Base-by-base conservation (phyloP, 805 yeast species). In the Ogataea parapolymorpha region DNA sequence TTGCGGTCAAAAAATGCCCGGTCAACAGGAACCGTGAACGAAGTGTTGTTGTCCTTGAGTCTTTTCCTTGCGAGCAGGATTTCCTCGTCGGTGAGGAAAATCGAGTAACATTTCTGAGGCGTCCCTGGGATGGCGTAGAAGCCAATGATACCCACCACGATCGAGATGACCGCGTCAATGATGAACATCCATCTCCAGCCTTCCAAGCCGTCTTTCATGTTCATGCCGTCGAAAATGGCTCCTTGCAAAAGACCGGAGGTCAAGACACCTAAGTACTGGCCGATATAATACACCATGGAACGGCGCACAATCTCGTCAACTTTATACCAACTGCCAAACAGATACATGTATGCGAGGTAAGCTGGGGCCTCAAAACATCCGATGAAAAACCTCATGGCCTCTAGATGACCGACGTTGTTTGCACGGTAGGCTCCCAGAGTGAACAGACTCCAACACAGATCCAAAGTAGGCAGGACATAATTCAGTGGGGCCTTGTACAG, bases 341-440 rank as follows among this genome's bases (percentile, higher is more conserved):
- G 62, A 48, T 75, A 79, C 50, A 79, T 82, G 45, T 77, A 67
- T 10, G 78, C 80, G 10, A 85, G 81, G 63, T 75, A 70, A 51
- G 69, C 74, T 15, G 82, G 79, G 5, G 85, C 76, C 57, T 85
- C 91, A 54, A 80, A 79, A 0, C 76, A 74, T 29, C 84, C 88
- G 45, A 82, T 67, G 29, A 82, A 68, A 52, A 82, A 82, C 40
- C 91, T 65, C 41, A 79, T 63, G 1, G 74, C 86, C 58, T 77
- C 74, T 32, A 84, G 61, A 27, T 76, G 77, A 3, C 67, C 63
- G 8, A 74, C 73, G 9, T 67, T 67, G 17, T 70, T 63, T 6
- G 77, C 79, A 46, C 69, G 69, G 53, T 70, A 80, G 32, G 76
- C 67, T 14, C 74, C 70, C 36, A 80, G 66, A 1, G 88, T 81